Percentiles rank a stretch among this genome's conserved stretches.
Evolutionary conservation across 345 rosid genomes (phyloP).

Genomic region (Angophora floribunda): DNA sequence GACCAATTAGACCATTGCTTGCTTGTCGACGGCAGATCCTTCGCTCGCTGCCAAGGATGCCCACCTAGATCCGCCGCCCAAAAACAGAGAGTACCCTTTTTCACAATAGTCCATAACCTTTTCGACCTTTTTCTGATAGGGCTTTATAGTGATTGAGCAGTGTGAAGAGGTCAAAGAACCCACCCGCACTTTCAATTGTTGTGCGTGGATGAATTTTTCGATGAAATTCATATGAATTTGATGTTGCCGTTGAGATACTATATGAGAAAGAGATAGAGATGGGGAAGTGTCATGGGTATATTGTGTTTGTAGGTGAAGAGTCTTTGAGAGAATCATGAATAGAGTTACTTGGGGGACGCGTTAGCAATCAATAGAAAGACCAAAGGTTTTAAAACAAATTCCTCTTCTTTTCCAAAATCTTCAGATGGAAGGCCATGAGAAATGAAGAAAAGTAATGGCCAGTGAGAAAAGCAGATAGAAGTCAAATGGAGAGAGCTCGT

Average conservation of each 20-base stretch:
- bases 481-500: too few relatives aligned
- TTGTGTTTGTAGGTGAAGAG: not conserved
- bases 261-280: not conserved
- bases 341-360: too few relatives aligned
- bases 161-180: not conserved
- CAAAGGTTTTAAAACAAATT: too few relatives aligned
- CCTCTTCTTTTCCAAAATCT: too few relatives aligned
- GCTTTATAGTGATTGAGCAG: not conserved
- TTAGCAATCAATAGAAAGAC: too few relatives aligned
- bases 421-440: too few relatives aligned
- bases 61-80: not conserved
- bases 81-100: not conserved
- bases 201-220: not conserved
- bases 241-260: not conserved
- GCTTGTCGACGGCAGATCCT: not conserved
- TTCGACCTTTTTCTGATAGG: not conserved
- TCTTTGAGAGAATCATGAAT: not conserved
- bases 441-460: too few relatives aligned
- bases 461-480: too few relatives aligned
- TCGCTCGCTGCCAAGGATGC: not conserved
- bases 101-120: not conserved
- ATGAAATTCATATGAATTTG: not conserved
- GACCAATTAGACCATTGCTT: accelerated
- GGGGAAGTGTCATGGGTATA: not conserved
- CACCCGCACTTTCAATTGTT: not conserved